A percentile compares a stretch with the other conserved stretches of the same genome.
phyloP scores from a whole-genome alignment of 2,329 filamentous ascomycete species.

The Hansfordia pulvinata region DNA sequence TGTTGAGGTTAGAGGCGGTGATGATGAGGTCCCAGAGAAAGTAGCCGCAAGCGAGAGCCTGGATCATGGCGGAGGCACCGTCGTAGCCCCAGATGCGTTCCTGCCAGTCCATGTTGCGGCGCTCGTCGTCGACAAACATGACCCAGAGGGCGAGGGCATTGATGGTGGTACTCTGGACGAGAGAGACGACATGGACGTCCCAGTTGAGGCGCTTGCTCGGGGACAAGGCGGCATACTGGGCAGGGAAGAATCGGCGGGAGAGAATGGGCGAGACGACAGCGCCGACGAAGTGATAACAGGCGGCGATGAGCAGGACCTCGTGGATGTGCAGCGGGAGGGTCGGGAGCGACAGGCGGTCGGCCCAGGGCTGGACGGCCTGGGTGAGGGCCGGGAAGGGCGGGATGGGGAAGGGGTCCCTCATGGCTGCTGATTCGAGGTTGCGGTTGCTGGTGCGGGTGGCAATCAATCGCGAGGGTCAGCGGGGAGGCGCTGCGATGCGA shows the following conservation, averaged over 20 bases:
- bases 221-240: conserved; percentile 48
- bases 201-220: conserved; percentile 60
- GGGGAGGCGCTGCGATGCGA: too few species aligned
- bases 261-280: conserved; percentile 52
- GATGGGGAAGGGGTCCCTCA: conserved; percentile 64
- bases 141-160: conserved; percentile 62
- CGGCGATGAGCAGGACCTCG: conserved; percentile 54
- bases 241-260: conserved; percentile 47
- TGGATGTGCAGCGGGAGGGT: conserved; percentile 66
- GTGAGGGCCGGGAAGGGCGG: conserved; percentile 43
- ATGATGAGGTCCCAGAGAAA: conserved; percentile 73
- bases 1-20: conserved; percentile 50
- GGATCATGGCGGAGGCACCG: conserved; percentile 56
- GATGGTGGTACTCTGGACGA: conserved; percentile 63
- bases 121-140: conserved; percentile 54
- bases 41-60: conserved; percentile 66
- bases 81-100: conserved; percentile 69
- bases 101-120: conserved; percentile 49
- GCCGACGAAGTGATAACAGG: conserved; percentile 57
- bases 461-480: too few species aligned
- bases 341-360: conserved; percentile 45
- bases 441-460: too few species aligned
- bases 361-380: conserved; percentile 46
- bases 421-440: conserved; percentile 22
- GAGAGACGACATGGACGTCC: conserved; percentile 78